A percentile compares a stretch with the other conserved stretches of the same genome.
Evolutionary conservation across 2,329 filamentous ascomycete genomes (phyloP).

Genomic region (Trichothecium roseum): DNA sequence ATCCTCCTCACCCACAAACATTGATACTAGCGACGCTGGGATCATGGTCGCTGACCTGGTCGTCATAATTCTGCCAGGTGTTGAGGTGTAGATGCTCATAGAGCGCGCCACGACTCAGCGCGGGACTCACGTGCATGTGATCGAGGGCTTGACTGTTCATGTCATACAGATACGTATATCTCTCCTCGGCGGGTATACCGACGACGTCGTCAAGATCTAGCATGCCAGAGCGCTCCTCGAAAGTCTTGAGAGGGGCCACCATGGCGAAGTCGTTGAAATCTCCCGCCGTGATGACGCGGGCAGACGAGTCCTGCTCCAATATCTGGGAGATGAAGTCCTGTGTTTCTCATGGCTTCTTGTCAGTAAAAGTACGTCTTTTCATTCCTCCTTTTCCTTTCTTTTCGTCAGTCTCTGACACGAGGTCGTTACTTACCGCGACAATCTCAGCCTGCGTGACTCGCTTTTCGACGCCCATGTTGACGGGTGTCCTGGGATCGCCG

Average conservation of each 20-base stretch:
- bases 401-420: no score
- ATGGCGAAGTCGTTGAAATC: conserved; percentile 67
- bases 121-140: conserved; percentile 56
- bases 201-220: conserved; percentile 52
- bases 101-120: conserved; percentile 30
- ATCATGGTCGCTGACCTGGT: conserved; percentile 57
- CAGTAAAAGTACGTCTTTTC: background rate
- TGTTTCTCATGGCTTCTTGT: conserved; percentile 5
- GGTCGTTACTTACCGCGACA: conserved; percentile 36
- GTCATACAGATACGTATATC: conserved; percentile 63
- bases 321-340: conserved; percentile 47
- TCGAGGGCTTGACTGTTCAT: conserved; percentile 61
- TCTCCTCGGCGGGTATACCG: conserved; percentile 40
- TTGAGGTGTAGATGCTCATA: conserved; percentile 64
- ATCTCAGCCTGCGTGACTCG: conserved; percentile 46
- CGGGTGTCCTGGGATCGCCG: conserved; percentile 54
- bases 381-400: no score
- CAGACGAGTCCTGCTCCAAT: conserved; percentile 42
- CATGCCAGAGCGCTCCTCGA: conserved; percentile 42
- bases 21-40: conserved; percentile 54
- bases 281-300: conserved; percentile 49
- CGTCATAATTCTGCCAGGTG: conserved; percentile 49
- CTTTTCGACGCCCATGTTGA: conserved; percentile 52
- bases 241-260: conserved; percentile 46
- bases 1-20: conserved; percentile 34